Evolutionary conservation across 2,329 filamentous ascomycete genomes (phyloP).

Genomic region (Curvularia hawaiiensis): DNA sequence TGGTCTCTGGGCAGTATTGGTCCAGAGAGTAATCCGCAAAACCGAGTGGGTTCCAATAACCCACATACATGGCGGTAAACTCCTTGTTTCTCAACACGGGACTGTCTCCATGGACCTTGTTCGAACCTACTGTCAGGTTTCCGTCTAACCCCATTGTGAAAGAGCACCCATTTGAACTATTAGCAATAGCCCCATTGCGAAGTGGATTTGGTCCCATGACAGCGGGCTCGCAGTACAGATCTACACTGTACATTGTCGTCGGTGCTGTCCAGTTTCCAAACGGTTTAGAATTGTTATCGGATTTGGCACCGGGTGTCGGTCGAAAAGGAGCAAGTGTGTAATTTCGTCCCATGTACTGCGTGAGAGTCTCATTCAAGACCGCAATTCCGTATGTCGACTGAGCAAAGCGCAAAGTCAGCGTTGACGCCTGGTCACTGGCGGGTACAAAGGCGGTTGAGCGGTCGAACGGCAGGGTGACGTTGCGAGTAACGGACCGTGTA

Average conservation of each 20-base stretch:
- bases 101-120: neutral
- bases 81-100: conserved; percentile 9
- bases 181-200: neutral
- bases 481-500: conserved; percentile 36
- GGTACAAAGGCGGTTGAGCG: conserved; percentile 35
- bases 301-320: conserved; percentile 16
- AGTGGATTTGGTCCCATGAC: neutral
- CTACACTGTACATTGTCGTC: conserved; percentile 42
- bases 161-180: neutral
- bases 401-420: conserved; percentile 47
- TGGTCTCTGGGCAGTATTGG: conserved; percentile 36
- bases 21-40: conserved; percentile 41
- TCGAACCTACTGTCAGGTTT: conserved; percentile 16
- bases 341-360: conserved; percentile 51
- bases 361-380: conserved; percentile 54
- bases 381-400: conserved; percentile 55
- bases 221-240: conserved; percentile 43
- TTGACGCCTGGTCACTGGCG: conserved; percentile 32
- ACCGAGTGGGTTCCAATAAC: conserved; percentile 47
- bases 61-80: conserved; percentile 51
- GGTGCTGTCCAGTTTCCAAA: conserved; percentile 29
- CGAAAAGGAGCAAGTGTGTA: conserved; percentile 54
- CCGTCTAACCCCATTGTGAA: conserved; percentile 13
- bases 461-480: conserved; percentile 2
- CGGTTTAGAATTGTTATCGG: neutral